phyloP scores from a whole-genome alignment of 371 early-diverging fungal species.

The Mortierella sp. region DNA sequence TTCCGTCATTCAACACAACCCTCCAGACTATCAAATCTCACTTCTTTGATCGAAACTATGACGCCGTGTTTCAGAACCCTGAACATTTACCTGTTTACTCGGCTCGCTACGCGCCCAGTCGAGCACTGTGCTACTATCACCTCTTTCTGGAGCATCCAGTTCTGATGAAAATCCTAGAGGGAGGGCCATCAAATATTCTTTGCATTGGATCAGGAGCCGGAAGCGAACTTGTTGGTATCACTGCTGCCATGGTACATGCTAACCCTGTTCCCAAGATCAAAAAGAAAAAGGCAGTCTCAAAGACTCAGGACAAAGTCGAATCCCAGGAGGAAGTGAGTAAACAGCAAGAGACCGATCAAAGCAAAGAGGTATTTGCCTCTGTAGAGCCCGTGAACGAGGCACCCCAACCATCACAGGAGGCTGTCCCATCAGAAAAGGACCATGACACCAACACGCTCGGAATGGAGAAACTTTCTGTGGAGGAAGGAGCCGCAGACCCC shows the following conservation, averaged over 20 bases:
- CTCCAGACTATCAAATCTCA: constrained; percentile 81
- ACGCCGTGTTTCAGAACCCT: constrained; percentile 82
- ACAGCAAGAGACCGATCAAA: too few species aligned
- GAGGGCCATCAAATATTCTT: constrained; percentile 56
- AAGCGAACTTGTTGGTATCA: constrained; percentile 85
- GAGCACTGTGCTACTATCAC: constrained; percentile 87
- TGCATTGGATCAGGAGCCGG: constrained; percentile 90
- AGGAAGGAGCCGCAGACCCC: not conserved
- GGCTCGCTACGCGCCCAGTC: constrained; percentile 87
- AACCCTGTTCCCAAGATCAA: constrained; percentile 24
- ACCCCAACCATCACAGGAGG: too few species aligned
- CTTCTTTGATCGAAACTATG: constrained; percentile 86
- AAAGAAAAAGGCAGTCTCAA: constrained; percentile 21
- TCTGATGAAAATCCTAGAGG: constrained; percentile 60
- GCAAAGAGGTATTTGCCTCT: too few species aligned
- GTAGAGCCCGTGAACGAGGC: too few species aligned
- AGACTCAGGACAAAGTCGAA: too few species aligned
- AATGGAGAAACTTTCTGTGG: constrained; percentile 4
- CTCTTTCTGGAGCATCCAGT: constrained; percentile 69
- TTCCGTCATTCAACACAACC: constrained; percentile 68
- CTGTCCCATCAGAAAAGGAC: constrained; percentile 9
- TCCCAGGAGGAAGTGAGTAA: too few species aligned
- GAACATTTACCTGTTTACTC: constrained; percentile 82
- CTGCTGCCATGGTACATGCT: constrained; percentile 75
- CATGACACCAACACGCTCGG: constrained; percentile 1